Evolutionary conservation across 305 asterid species (phyloP).

Genomic region (Rubia tinctorum): DNA sequence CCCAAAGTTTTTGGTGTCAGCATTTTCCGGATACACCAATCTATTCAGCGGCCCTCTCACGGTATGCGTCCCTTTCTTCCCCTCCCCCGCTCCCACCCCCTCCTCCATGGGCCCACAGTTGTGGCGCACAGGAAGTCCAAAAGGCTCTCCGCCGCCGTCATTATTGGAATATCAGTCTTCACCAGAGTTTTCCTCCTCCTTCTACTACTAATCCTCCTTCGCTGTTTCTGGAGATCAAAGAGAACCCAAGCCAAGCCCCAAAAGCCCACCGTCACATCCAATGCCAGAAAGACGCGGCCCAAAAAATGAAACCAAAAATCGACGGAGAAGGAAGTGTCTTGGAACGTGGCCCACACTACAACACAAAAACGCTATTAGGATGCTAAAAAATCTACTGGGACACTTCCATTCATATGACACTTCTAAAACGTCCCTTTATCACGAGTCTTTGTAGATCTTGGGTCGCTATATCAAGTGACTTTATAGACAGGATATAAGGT

Average conservation of each 20-base stretch:
- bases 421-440: too few relatives aligned
- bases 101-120: slow-evolving; percentile 6
- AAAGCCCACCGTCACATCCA: slow-evolving; percentile 33
- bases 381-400: too few relatives aligned
- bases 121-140: slow-evolving; percentile 26
- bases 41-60: slow-evolving; percentile 81
- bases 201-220: slow-evolving; percentile 41
- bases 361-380: too few relatives aligned
- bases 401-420: too few relatives aligned
- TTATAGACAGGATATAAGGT: too few relatives aligned
- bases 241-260: slow-evolving; percentile 23
- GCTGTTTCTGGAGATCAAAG: slow-evolving; percentile 35
- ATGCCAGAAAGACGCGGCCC: too few relatives aligned
- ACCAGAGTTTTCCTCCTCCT: slow-evolving; percentile 40
- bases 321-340: too few relatives aligned
- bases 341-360: too few relatives aligned
- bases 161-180: slow-evolving; percentile 62
- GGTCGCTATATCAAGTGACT: too few relatives aligned
- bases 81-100: slow-evolving; percentile 72
- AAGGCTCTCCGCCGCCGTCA: slow-evolving; percentile 69
- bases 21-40: slow-evolving; percentile 64
- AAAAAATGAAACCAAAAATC: too few relatives aligned
- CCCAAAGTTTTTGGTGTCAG: slow-evolving; percentile 47
- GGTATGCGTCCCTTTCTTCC: slow-evolving; percentile 77
- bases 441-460: too few relatives aligned